These are phyloP conservation scores for Penicillium psychrofluorescens DNA, from an alignment of 495 filamentous ascomycete species.

Conservation along the genomic window DNA sequence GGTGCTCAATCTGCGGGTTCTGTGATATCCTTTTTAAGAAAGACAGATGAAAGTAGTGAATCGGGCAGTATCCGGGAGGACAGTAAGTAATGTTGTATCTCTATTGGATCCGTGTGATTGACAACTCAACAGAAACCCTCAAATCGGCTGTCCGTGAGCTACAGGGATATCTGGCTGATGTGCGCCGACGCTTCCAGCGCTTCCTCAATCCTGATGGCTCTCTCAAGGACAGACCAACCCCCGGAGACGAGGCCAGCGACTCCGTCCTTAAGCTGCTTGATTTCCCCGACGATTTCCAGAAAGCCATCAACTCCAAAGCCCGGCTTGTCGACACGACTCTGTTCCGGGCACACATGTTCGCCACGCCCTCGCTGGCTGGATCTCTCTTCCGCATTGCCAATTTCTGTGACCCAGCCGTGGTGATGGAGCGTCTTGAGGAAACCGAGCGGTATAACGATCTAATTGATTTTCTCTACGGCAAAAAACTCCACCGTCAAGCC, in stretches of 20 bases:
- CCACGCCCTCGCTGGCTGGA: conserved; percentile 72
- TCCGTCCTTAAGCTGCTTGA: conserved; percentile 38
- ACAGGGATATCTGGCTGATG: conserved; percentile 76
- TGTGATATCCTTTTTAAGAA: conserved; percentile 50
- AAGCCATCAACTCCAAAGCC: conserved; percentile 65
- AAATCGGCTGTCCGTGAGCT: conserved; percentile 72
- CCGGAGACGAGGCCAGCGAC: conserved; percentile 40
- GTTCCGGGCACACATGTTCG: conserved; percentile 90
- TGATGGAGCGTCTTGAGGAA: conserved; percentile 86
- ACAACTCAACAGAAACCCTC: conserved; percentile 64
- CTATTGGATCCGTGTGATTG: neutral
- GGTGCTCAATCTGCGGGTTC: conserved; percentile 40
- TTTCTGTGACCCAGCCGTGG: conserved; percentile 92
- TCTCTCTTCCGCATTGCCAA: conserved; percentile 94
- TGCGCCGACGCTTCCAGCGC: conserved; percentile 70
- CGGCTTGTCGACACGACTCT: conserved; percentile 85
- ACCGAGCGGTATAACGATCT: conserved; percentile 85
- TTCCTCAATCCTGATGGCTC: conserved; percentile 71
- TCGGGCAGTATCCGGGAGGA: conserved; percentile 37
- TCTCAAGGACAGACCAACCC: conserved; percentile 50
- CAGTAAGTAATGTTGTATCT: conserved; percentile 3
- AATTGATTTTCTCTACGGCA: conserved; percentile 94
- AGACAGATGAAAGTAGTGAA: conserved; percentile 35
- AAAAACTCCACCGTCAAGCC: conserved; percentile 84
- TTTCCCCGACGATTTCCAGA: conserved; percentile 53